A percentile compares a stretch with the other conserved stretches of the same genome.
Conservation (phyloP, 148 eudicot species). For the Rhododendron mucronatum region DNA sequence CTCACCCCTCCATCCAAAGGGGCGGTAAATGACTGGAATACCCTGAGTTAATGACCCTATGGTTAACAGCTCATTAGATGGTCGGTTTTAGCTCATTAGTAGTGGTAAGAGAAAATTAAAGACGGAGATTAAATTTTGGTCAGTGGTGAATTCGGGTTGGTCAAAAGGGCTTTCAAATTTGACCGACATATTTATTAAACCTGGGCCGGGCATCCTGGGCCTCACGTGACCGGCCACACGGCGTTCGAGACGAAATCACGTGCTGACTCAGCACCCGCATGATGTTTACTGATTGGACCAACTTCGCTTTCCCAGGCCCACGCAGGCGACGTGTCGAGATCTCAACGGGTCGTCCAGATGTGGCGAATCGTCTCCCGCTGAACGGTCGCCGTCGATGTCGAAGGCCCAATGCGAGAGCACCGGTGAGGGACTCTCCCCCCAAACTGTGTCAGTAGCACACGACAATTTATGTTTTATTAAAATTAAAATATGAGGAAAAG, state of each 20-base stretch:
- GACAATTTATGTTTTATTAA: background rate
- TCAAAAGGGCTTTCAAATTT: conserved; percentile 8
- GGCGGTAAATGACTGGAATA: background rate
- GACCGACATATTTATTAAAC: conserved; percentile 38
- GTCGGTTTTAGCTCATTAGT: background rate
- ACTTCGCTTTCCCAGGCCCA: background rate
- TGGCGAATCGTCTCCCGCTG: background rate
- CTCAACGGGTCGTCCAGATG: background rate
- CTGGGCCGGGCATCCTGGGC: conserved; percentile 44
- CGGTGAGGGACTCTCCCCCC: background rate
- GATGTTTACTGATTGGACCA: conserved; percentile 15
- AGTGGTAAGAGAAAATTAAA: background rate
- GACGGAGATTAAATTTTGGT: background rate
- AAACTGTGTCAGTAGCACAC: background rate
- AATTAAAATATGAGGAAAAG: too few species aligned
- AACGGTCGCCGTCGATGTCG: background rate
- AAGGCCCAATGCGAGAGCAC: background rate
- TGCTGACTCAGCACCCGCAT: conserved; percentile 7
- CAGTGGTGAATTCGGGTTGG: background rate
- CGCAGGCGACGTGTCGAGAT: conserved; percentile 4
- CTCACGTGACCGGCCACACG: conserved; percentile 47
- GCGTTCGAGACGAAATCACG: conserved; percentile 13
- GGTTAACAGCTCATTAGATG: background rate
- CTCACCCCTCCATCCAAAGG: too few species aligned
- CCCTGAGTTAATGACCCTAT: background rate